Evolutionary conservation across 176 grass and related monocot genomes (phyloP).

Genomic region (maize (Zea mays)): Zm-B73-REFERENCE-NAM-5.0 NC_050104.1:158386501-158387000

Average conservation of each 20-base stretch:
- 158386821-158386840: conserved; percentile 70
- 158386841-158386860: conserved; percentile 62
- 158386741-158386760: conserved; percentile 53
- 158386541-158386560: conserved; percentile 75
- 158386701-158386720: conserved; percentile 33
- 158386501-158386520: conserved; percentile 19
- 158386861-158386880: conserved; percentile 27
- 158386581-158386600: conserved; percentile 73
- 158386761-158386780: conserved; percentile 65
- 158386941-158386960: conserved; percentile 65
- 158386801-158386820: conserved; percentile 89
- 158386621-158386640: conserved; percentile 46
- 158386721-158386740: conserved; percentile 47
- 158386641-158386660: conserved; percentile 17
- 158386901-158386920: conserved; percentile 70
- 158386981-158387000: conserved; percentile 88
- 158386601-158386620: conserved; percentile 63
- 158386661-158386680: conserved; percentile 22
- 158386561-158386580: conserved; percentile 66
- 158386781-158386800: conserved; percentile 93
- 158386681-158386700: conserved; percentile 37
- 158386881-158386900: conserved; percentile 21
- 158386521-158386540: conserved; percentile 64
- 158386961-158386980: conserved; percentile 68
- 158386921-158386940: conserved; percentile 77